phyloP scores from a whole-genome alignment of 2,329 filamentous ascomycete species.

The Cytospora mali region DNA sequence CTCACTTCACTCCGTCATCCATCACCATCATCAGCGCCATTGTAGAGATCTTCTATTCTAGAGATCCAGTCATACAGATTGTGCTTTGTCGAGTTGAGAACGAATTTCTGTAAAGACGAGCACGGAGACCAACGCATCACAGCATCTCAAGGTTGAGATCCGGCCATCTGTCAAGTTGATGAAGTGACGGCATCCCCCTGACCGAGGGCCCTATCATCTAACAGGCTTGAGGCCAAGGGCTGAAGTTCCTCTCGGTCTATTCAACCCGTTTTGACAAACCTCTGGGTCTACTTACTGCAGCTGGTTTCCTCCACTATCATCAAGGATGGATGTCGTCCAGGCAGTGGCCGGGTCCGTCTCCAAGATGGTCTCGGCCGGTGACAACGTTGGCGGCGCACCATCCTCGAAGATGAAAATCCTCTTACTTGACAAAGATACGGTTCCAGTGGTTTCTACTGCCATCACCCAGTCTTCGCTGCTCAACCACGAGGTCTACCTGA shows the following conservation, averaged over 20 bases:
- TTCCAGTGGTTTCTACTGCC: slow-evolving; percentile 90
- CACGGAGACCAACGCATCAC: not conserved
- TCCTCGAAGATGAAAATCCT: slow-evolving; percentile 98
- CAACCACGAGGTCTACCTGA: slow-evolving; percentile 96
- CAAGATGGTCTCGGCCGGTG: slow-evolving; percentile 89
- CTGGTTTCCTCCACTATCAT: not conserved
- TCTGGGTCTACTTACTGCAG: not conserved
- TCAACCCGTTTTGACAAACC: not conserved
- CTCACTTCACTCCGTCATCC: slow-evolving; percentile 14
- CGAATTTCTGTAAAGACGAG: too few relatives aligned
- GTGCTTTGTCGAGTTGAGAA: not conserved
- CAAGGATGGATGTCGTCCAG: slow-evolving; percentile 87
- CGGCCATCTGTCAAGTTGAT: slow-evolving; percentile 20
- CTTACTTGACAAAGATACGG: slow-evolving; percentile 88
- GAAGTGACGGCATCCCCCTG: slow-evolving; percentile 5
- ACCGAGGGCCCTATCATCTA: not conserved
- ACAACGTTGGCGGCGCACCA: slow-evolving; percentile 65
- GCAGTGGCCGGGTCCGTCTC: slow-evolving; percentile 93
- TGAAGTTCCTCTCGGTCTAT: not conserved
- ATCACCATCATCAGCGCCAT: not conserved
- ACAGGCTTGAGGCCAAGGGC: not conserved
- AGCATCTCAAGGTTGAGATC: not conserved
- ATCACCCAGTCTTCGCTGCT: slow-evolving; percentile 94
- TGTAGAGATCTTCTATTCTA: not conserved
- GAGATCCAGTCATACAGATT: not conserved